These are phyloP conservation scores for Paramecium biaurelia DNA, from an alignment of 73 alveolate genomes.

Conservation along the genomic window DNA sequence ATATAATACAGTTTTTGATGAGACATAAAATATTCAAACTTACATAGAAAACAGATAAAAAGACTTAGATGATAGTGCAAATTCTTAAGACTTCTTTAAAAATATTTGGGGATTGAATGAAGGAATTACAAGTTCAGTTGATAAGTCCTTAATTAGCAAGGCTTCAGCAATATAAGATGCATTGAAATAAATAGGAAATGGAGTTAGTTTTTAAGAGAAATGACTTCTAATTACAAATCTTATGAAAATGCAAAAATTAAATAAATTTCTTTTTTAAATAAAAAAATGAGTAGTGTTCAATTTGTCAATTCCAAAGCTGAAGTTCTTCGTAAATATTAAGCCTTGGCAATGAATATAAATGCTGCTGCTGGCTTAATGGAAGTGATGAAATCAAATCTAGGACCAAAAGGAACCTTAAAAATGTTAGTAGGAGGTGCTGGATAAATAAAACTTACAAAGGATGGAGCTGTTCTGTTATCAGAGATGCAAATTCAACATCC, in stretches of 20 bases:
- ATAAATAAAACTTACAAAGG: conserved; percentile 95
- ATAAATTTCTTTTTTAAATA: conserved; percentile 16
- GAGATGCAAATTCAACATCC: conserved; percentile 97
- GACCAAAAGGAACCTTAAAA: conserved; percentile 96
- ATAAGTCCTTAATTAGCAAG: not conserved
- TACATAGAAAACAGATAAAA: conserved; percentile 41
- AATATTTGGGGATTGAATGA: conserved; percentile 42
- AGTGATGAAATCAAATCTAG: conserved; percentile 92
- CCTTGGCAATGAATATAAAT: conserved; percentile 91
- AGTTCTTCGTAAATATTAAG: conserved; percentile 83
- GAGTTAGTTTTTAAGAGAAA: conserved; percentile 13
- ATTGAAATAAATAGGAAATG: not conserved
- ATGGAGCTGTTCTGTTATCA: conserved; percentile 92
- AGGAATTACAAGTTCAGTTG: not conserved
- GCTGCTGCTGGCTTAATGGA: conserved; percentile 94
- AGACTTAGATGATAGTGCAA: conserved; percentile 14
- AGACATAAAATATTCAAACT: not conserved
- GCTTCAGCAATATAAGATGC: conserved; percentile 22
- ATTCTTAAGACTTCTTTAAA: not conserved
- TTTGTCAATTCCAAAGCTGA: conserved; percentile 94
- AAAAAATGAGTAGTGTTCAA: conserved; percentile 82
- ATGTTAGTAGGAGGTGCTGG: conserved; percentile 99
- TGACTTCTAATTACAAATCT: not conserved
- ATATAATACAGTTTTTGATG: not conserved
- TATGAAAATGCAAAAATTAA: not conserved